Conservation (phyloP, 441 rosid genomes). For the Theobroma grandiflorum region DNA sequence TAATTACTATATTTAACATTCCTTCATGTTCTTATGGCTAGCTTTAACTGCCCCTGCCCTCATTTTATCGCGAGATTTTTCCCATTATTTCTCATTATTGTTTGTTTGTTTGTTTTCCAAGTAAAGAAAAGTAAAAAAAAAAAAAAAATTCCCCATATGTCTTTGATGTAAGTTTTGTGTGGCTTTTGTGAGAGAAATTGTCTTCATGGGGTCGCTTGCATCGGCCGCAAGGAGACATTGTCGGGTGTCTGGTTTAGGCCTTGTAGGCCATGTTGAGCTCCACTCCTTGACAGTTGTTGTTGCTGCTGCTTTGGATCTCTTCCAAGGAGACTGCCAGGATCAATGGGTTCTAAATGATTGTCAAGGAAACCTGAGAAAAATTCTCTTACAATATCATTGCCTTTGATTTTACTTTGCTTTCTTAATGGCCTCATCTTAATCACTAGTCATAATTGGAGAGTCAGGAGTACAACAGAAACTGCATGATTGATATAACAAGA, state of each 20-base stretch:
- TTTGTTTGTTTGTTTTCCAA: conserved; percentile 20
- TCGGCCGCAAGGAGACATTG: conserved; percentile 31
- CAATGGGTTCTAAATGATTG: conserved; percentile 16
- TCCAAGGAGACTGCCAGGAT: neutral
- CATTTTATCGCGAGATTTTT: neutral
- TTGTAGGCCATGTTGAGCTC: conserved; percentile 19
- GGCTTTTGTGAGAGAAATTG: conserved; percentile 7
- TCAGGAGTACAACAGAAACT: too few relatives aligned
- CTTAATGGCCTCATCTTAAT: neutral
- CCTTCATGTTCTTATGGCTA: too few relatives aligned
- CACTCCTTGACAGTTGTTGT: neutral
- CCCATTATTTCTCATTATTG: conserved; percentile 12
- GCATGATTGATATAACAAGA: neutral
- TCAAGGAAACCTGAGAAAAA: neutral
- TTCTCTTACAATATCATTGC: conserved; percentile 11
- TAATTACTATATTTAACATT: neutral
- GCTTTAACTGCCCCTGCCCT: too few relatives aligned
- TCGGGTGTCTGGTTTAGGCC: conserved; percentile 22
- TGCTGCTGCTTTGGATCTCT: conserved; percentile 8
- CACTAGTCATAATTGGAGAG: neutral
- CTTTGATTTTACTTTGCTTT: neutral
- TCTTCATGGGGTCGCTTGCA: conserved; percentile 31
- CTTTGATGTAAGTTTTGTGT: conserved; percentile 15
- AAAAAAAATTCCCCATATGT: neutral
- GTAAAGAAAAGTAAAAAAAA: neutral